phyloP scores from a whole-genome alignment of 331 rosid species.

The Rhamnella rubrinervis region DNA sequence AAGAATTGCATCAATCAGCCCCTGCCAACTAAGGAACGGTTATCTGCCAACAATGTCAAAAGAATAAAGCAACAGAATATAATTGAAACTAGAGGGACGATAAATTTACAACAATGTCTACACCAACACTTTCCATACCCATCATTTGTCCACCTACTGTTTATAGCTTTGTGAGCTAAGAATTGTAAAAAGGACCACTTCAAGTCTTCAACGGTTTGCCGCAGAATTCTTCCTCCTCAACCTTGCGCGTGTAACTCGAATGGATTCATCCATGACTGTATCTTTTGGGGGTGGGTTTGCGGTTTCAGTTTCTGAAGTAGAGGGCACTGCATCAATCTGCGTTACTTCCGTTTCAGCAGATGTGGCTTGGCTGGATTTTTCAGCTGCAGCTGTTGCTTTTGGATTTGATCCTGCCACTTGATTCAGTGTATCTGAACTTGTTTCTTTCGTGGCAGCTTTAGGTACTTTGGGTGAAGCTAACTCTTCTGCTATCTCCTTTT shows the following conservation, averaged over 20 bases:
- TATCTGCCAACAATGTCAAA: constrained; percentile 21
- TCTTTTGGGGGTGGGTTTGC: constrained; percentile 41
- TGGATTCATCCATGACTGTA: constrained; percentile 54
- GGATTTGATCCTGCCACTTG: constrained; percentile 10
- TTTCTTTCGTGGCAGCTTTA: constrained; percentile 30
- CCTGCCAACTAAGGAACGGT: too few relatives aligned
- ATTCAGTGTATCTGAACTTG: not conserved
- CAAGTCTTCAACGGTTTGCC: constrained; percentile 38
- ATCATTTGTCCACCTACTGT: constrained; percentile 34
- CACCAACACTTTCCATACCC: constrained; percentile 34
- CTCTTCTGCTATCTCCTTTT: constrained; percentile 74
- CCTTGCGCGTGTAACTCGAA: constrained; percentile 36
- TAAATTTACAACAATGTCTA: constrained; percentile 56
- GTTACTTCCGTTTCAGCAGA: constrained; percentile 46
- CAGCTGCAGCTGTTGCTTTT: constrained; percentile 44
- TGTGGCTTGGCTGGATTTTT: constrained; percentile 39
- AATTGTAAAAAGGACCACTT: constrained; percentile 16
- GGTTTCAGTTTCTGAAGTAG: constrained; percentile 47
- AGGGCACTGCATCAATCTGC: constrained; percentile 39
- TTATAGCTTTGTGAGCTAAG: constrained; percentile 27
- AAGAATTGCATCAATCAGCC: too few relatives aligned
- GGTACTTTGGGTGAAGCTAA: constrained; percentile 46
- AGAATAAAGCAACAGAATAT: constrained; percentile 44
- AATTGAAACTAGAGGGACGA: constrained; percentile 30
- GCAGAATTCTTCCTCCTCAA: constrained; percentile 53